A percentile compares a stretch with the other conserved stretches of the same genome.
These are phyloP conservation scores for Gentiana dahurica DNA, from an alignment of 257 asterid species.

Conservation along the genomic window DNA sequence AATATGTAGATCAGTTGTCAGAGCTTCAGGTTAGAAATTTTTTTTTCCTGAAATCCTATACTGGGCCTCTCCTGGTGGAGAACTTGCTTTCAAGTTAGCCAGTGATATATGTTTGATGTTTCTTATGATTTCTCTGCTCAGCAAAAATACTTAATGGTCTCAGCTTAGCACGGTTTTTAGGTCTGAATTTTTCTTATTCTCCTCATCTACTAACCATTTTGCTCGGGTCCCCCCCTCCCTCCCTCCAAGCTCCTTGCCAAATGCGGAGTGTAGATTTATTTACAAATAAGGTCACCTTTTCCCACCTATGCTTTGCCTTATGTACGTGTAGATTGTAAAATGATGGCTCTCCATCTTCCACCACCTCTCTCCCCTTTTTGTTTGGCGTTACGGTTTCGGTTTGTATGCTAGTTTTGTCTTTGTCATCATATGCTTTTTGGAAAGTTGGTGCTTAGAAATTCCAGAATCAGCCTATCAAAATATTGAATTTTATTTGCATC, in stretches of 20 bases:
- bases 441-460: not conserved
- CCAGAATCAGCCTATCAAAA: not conserved
- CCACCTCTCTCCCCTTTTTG: too few relatives aligned
- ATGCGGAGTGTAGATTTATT: too few relatives aligned
- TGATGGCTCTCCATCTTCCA: not conserved
- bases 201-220: too few relatives aligned
- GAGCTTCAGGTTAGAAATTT: slow-evolving; percentile 70
- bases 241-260: too few relatives aligned
- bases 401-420: not conserved
- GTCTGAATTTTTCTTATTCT: too few relatives aligned
- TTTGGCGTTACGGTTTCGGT: too few relatives aligned
- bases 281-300: not conserved
- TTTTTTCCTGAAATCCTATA: not conserved
- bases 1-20: slow-evolving; percentile 89
- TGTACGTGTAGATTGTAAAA: not conserved
- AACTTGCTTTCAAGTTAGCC: not conserved
- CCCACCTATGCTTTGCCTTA: not conserved
- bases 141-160: too few relatives aligned
- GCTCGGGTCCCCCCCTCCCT: too few relatives aligned
- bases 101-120: too few relatives aligned
- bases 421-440: not conserved
- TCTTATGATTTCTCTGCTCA: too few relatives aligned
- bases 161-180: too few relatives aligned
- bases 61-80: not conserved
- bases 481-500: not conserved